A percentile compares a stretch with the other conserved stretches of the same genome.
Conservation (phyloP, 2,329 filamentous ascomycete genomes). For the Botrytis galanthina region DNA sequence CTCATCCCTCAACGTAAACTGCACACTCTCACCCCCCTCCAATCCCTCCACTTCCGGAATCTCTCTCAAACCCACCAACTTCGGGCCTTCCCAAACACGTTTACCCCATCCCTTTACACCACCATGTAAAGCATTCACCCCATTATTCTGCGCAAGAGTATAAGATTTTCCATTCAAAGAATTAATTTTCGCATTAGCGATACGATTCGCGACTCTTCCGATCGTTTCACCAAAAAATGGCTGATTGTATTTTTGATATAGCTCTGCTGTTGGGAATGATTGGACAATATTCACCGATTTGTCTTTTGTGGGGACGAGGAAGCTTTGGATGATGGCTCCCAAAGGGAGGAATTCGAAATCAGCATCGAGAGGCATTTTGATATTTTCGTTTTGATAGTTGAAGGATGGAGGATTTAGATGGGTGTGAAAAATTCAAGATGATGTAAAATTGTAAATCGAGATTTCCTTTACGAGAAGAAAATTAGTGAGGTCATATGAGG, state of each 20-base stretch:
- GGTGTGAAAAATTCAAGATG: neutral
- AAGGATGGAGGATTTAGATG: no score
- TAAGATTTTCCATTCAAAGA: slow-evolving; percentile 71
- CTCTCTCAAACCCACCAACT: slow-evolving; percentile 50
- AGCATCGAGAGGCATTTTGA: slow-evolving; percentile 17
- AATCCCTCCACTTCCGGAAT: slow-evolving; percentile 52
- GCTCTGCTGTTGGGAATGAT: slow-evolving; percentile 71
- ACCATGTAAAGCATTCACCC: slow-evolving; percentile 72
- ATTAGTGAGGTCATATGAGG: slow-evolving; percentile 6
- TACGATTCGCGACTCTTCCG: slow-evolving; percentile 79
- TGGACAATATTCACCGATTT: slow-evolving; percentile 72
- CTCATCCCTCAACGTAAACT: slow-evolving; percentile 64
- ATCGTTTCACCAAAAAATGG: slow-evolving; percentile 93
- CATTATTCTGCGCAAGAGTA: slow-evolving; percentile 71
- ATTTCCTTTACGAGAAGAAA: neutral
- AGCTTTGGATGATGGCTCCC: slow-evolving; percentile 77
- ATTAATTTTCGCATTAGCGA: slow-evolving; percentile 68
- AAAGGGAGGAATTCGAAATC: slow-evolving; percentile 66
- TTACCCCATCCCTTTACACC: slow-evolving; percentile 78
- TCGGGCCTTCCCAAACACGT: slow-evolving; percentile 71
- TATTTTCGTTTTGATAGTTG: neutral
- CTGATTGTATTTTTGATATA: slow-evolving; percentile 72
- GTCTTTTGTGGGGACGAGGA: slow-evolving; percentile 61
- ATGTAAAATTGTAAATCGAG: neutral
- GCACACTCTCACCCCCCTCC: slow-evolving; percentile 62